These are phyloP conservation scores for Carex pumila DNA, from an alignment of 176 grass and related monocot species.

Conservation along the genomic window DNA sequence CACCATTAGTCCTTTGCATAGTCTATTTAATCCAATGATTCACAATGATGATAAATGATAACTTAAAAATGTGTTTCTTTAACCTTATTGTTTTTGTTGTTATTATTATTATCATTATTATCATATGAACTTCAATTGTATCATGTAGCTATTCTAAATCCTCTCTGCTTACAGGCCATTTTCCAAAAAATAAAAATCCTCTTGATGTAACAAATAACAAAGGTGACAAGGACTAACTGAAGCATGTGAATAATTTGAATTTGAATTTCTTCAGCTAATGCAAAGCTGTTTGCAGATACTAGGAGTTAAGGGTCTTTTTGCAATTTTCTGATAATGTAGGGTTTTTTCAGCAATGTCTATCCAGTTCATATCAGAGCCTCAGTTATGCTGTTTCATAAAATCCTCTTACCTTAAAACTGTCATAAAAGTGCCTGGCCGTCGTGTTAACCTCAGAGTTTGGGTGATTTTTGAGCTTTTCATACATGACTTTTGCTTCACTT, in stretches of 20 bases:
- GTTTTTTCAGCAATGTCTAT: background rate
- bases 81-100: too few relatives aligned
- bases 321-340: background rate
- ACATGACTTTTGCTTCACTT: conserved; percentile 77
- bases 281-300: background rate
- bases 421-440: conserved; percentile 67
- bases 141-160: background rate
- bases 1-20: background rate
- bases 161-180: background rate
- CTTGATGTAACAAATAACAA: background rate
- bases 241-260: background rate
- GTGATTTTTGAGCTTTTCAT: conserved; percentile 79
- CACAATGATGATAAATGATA: background rate
- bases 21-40: background rate
- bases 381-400: background rate
- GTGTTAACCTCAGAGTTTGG: conserved; percentile 60
- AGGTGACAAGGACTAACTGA: background rate
- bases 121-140: background rate
- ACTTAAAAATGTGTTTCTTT: background rate
- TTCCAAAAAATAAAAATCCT: background rate
- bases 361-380: background rate
- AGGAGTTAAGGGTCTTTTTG: background rate
- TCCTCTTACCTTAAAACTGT: conserved; percentile 73
- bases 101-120: background rate
- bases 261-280: background rate